Evolutionary conservation across 176 grass and related monocot genomes (phyloP), one percentile per base, ranked within the genome.

Genomic region (Guadua angustifolia): DNA sequence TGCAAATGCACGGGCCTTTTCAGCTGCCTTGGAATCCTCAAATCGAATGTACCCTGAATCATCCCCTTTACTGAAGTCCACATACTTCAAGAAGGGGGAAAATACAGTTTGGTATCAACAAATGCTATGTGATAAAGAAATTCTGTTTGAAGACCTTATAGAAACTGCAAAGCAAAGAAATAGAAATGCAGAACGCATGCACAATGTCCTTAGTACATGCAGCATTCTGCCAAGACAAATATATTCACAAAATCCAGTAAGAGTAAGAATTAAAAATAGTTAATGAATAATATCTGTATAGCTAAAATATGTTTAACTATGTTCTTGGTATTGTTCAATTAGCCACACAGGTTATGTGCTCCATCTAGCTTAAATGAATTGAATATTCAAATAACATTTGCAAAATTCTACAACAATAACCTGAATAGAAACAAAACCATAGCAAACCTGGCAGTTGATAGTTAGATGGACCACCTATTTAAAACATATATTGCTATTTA

Each of bases 61-160:
- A 47, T 95, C 91, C 25, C 96, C 96, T 76, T 85, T 95, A 55
- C 88, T 91, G 69, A 88, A 99, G 73, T 99, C 96, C 74, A 99
- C 82, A 22, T 68, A 99, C 96, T 99, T 86, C 71, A 88, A 47
- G 21, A 84, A 67, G 29, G 58, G 55, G 18, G 59, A 75, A 57
- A 78, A 0, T 59, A 33, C 22, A 81, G 71, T 18, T 60, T 33
- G 29, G 29, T 55, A 66, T 87, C 44, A 82, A 49, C 18, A 35
- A 26, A 71, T 45, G 17, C 0, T 69, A 25, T 86, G 35, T 60
- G 22, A 66, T 17, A 64, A 76, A 56, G 52, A 86, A 67, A 82
- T 64, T 82, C 2, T 59, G 57, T 78, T 82, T 24, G 56, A 74
- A 74, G 42, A 84, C 44, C 21, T 66, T 86, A 42, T 1, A 73